phyloP scores from a whole-genome alignment of 2,329 filamentous ascomycete genomes.

The Penicillium sp. region DNA sequence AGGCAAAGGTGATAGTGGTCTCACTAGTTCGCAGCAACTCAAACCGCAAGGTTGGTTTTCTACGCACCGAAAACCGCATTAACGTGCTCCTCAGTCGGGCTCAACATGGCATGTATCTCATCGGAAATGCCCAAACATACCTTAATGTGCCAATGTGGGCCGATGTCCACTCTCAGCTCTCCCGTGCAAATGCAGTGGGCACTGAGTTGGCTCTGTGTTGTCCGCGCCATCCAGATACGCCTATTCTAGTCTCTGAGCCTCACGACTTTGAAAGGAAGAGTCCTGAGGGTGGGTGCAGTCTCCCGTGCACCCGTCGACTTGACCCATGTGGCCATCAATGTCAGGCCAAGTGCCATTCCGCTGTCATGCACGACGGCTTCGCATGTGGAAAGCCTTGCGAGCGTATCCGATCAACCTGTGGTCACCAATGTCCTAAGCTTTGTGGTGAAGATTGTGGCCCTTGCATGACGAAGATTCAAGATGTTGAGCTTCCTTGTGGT shows the following conservation, averaged over 20 bases:
- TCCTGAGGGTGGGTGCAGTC: conserved; percentile 11
- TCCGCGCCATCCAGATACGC: conserved; percentile 4
- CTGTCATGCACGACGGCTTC: conserved; percentile 9
- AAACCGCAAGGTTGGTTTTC: conserved; percentile 55
- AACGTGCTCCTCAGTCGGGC: conserved; percentile 56
- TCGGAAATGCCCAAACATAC: conserved; percentile 13
- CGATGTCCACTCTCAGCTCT: conserved; percentile 7
- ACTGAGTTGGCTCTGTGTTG: conserved; percentile 8
- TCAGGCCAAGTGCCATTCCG: conserved; percentile 11
- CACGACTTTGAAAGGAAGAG: conserved; percentile 9
- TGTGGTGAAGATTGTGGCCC: conserved; percentile 11
- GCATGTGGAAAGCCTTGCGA: conserved; percentile 10
- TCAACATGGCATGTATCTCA: conserved; percentile 13
- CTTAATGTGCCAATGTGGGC: conserved; percentile 13
- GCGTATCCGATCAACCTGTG: conserved; percentile 8
- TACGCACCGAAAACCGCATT: conserved; percentile 59
- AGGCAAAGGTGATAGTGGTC: conserved; percentile 62
- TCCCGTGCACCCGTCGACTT: conserved; percentile 10
- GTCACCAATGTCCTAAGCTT: conserved; percentile 9
- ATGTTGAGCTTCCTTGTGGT: conserved; percentile 12
- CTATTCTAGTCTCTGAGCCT: conserved; percentile 9
- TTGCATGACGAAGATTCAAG: conserved; percentile 4
- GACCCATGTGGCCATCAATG: conserved; percentile 16
- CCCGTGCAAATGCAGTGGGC: neutral
- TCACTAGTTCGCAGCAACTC: conserved; percentile 64